Percentiles rank a stretch among this genome's conserved stretches.
Evolutionary conservation across 805 yeast genomes (phyloP).

Genomic region (Yamadazyma sp.): DNA sequence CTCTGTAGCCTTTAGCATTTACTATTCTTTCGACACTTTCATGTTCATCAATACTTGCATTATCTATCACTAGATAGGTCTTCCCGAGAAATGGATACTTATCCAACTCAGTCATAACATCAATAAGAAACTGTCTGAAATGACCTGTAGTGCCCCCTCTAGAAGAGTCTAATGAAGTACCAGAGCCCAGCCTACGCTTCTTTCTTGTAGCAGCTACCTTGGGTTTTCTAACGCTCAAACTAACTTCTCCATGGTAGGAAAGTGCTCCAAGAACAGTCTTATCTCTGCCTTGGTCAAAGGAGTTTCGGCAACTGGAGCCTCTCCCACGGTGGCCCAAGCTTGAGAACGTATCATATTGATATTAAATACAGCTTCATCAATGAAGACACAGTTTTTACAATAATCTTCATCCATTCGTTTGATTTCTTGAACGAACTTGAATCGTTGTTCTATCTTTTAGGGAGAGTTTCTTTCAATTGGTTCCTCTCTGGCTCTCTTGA

Average conservation of each 20-base stretch:
- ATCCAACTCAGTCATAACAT: constrained; percentile 12
- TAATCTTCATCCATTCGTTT: constrained; percentile 9
- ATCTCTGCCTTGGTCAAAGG: constrained; percentile 10
- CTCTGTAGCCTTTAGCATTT: constrained; percentile 13
- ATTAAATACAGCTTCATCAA: constrained; percentile 19
- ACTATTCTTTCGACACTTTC: constrained; percentile 14
- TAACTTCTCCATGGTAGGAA: constrained; percentile 10
- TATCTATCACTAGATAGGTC: constrained; percentile 16
- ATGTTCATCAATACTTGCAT: constrained; percentile 17
- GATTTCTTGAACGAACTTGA: constrained; percentile 8
- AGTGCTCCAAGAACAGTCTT: constrained; percentile 14
- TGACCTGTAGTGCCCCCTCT: constrained; percentile 15
- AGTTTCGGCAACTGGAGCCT: constrained; percentile 15
- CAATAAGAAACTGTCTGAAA: constrained; percentile 14
- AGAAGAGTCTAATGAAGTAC: constrained; percentile 4
- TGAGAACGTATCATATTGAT: constrained; percentile 12
- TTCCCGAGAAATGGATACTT: constrained; percentile 7
- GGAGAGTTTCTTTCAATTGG: constrained; percentile 10
- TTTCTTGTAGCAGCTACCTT: constrained; percentile 5
- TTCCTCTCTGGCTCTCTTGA: constrained; percentile 8
- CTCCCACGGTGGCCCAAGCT: constrained; percentile 14
- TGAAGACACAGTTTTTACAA: constrained; percentile 15
- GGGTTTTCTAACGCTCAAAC: constrained; percentile 14
- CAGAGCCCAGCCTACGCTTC: constrained; percentile 7
- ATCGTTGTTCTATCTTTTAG: constrained; percentile 9